These are phyloP conservation scores for Pedinophyceae sp. DNA, from an alignment of 139 green algal genomes.

Conservation along the genomic window DNA sequence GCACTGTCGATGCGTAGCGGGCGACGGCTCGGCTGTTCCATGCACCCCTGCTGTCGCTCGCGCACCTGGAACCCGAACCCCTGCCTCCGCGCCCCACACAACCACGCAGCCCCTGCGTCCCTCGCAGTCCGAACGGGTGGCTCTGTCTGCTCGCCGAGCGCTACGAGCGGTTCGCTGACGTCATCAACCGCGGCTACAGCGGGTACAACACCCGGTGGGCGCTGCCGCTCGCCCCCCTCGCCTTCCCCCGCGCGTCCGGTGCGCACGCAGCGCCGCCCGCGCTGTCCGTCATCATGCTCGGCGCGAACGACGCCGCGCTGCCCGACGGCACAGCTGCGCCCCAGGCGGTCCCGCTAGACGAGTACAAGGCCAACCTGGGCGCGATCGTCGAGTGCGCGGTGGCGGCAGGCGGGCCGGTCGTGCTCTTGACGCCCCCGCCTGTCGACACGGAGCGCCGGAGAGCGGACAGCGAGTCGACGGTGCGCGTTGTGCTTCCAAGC, in stretches of 20 bases:
- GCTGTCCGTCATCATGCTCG: conserved; percentile 70
- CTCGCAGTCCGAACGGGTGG: too few relatives aligned
- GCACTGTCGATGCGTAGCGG: too few relatives aligned
- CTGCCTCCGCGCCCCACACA: too few relatives aligned
- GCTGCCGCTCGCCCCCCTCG: conserved; percentile 21
- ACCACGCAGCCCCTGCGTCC: too few relatives aligned
- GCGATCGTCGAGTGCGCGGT: conserved; percentile 29
- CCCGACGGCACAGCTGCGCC: conserved; percentile 23
- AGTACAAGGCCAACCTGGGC: conserved; percentile 48
- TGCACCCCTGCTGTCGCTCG: too few relatives aligned
- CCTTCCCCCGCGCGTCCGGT: conserved; percentile 24
- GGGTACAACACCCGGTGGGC: conserved; percentile 85
- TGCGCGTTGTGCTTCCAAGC: not conserved
- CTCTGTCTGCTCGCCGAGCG: too few relatives aligned
- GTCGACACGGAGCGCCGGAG: conserved; percentile 13
- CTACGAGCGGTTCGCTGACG: too few relatives aligned
- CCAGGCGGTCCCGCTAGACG: conserved; percentile 69
- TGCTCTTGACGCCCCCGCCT: conserved; percentile 61
- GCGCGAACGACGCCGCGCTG: conserved; percentile 79
- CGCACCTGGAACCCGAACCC: too few relatives aligned
- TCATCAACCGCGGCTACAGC: conserved; percentile 63
- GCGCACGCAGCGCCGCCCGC: conserved; percentile 1
- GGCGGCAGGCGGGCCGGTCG: conserved; percentile 14
- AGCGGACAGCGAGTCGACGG: not conserved
- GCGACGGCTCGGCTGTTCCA: too few relatives aligned